Conservation (phyloP, 306 rosid species). For the Ziziphus jujuba region DNA sequence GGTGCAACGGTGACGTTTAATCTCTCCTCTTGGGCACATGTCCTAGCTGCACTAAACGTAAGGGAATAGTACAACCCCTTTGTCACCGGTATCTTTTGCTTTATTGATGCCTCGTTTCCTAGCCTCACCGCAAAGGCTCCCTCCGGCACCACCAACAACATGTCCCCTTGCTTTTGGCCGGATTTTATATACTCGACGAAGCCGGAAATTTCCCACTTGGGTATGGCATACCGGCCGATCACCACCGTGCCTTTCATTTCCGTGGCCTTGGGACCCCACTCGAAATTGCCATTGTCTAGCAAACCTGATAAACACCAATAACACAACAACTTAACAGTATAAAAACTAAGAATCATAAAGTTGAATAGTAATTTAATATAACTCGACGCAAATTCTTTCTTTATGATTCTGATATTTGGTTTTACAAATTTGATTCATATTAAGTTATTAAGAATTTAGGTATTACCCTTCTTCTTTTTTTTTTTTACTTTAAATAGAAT, state of each 20-base stretch:
- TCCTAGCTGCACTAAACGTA: slow-evolving; percentile 86
- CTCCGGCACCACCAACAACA: slow-evolving; percentile 91
- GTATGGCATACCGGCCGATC: slow-evolving; percentile 52
- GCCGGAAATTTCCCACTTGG: slow-evolving; percentile 82
- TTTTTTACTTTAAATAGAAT: background rate
- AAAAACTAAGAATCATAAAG: no score
- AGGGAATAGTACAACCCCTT: slow-evolving; percentile 76
- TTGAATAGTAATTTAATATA: no score
- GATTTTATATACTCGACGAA: slow-evolving; percentile 90
- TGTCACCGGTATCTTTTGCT: slow-evolving; percentile 57
- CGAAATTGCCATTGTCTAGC: slow-evolving; percentile 79
- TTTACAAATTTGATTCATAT: no score
- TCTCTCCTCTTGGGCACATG: slow-evolving; percentile 90
- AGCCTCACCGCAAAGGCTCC: slow-evolving; percentile 89
- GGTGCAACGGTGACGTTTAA: slow-evolving; percentile 80
- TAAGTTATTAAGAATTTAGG: no score
- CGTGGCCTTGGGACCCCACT: slow-evolving; percentile 58
- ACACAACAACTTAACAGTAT: background rate
- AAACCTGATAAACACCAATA: slow-evolving; percentile 42
- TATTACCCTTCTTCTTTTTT: no score
- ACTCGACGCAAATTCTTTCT: no score
- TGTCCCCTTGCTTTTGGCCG: slow-evolving; percentile 96
- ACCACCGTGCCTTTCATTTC: slow-evolving; percentile 76
- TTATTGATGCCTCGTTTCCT: slow-evolving; percentile 87
- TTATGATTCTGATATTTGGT: no score